Percentiles rank a stretch among this genome's conserved stretches.
phyloP scores from a whole-genome alignment of 225 moss, liverwort and hornwort genomes.

The Straminergon stramineum region DNA sequence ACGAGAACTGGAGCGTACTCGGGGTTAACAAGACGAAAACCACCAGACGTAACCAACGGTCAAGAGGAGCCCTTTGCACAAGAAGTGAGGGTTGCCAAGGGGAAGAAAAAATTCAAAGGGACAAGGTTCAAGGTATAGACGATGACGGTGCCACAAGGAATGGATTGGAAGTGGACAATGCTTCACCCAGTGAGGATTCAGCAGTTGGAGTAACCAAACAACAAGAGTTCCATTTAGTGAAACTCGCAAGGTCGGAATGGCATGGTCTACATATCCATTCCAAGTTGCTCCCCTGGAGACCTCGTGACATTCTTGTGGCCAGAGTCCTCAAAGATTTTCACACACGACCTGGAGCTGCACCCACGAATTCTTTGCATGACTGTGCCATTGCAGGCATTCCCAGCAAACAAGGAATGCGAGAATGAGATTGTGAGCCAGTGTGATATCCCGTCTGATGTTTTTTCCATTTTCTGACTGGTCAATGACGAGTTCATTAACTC shows the following conservation, averaged over 20 bases:
- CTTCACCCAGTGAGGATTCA: background rate
- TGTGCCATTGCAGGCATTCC: background rate
- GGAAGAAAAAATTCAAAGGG: background rate
- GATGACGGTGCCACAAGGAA: background rate
- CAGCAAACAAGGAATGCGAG: background rate
- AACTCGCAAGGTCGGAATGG: too few species aligned
- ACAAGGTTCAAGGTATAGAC: background rate
- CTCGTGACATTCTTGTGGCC: background rate
- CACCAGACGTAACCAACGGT: background rate
- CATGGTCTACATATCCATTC: background rate
- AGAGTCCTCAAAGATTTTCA: background rate
- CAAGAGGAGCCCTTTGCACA: background rate
- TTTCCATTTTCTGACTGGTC: too few species aligned
- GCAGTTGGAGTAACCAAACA: background rate
- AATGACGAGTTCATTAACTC: too few species aligned
- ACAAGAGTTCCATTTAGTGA: background rate
- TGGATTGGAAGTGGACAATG: background rate
- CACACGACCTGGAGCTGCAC: background rate
- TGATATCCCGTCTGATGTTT: too few species aligned
- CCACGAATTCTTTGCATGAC: too few species aligned
- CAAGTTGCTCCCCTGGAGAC: background rate
- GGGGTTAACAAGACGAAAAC: background rate
- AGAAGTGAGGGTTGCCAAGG: background rate
- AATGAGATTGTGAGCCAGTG: background rate
- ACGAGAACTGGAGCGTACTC: conserved; percentile 9